Conservation (phyloP, 495 filamentous ascomycete species). For the Aspergillus panamensis region DNA sequence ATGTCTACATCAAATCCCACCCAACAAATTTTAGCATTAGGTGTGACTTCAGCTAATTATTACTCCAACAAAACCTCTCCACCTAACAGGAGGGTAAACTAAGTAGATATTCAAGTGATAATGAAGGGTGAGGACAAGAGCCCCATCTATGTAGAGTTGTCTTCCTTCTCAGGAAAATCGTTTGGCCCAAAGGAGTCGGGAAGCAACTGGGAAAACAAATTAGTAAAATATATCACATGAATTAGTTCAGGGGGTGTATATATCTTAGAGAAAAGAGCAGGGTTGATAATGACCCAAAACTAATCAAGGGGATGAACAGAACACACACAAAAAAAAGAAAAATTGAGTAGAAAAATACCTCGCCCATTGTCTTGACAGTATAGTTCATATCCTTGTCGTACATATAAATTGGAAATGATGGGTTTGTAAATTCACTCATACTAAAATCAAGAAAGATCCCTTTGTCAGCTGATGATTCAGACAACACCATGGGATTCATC, state of each 20-base stretch:
- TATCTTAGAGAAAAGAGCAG: no score
- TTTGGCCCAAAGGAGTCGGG: slow-evolving; percentile 72
- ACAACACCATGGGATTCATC: background rate
- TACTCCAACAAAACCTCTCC: no score
- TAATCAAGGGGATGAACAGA: background rate
- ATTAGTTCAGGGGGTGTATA: background rate
- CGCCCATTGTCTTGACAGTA: slow-evolving; percentile 66
- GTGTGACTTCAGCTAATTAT: background rate
- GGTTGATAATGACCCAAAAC: no score
- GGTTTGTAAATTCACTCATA: slow-evolving; percentile 72
- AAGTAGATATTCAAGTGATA: background rate
- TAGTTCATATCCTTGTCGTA: slow-evolving; percentile 71
- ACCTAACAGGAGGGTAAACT: no score
- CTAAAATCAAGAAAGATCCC: slow-evolving; percentile 34
- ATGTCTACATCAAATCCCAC: no score
- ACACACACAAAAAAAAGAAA: background rate
- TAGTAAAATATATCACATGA: slow-evolving; percentile 1
- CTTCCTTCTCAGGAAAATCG: slow-evolving; percentile 26
- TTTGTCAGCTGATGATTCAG: background rate
- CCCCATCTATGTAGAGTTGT: background rate
- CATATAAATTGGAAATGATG: slow-evolving; percentile 80
- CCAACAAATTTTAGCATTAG: background rate
- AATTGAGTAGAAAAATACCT: no score
- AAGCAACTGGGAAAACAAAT: slow-evolving; percentile 50
- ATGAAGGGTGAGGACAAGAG: background rate